Conservation (phyloP, 2,329 filamentous ascomycete genomes). For the Alternaria novae-zelandiae region DNA sequence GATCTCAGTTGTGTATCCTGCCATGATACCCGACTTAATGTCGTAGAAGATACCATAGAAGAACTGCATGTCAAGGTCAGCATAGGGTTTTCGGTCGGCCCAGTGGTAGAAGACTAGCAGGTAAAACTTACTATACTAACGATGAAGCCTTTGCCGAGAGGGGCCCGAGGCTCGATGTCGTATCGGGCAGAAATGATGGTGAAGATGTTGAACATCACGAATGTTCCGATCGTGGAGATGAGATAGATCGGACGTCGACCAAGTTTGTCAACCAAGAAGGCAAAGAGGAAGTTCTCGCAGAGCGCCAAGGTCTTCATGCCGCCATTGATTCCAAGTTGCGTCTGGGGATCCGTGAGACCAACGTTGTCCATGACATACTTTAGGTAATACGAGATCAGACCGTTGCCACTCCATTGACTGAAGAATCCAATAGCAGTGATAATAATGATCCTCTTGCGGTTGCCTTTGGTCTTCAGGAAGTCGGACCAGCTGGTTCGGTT, state of each 20-base stretch:
- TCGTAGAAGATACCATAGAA: slow-evolving; percentile 19
- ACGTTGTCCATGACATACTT: slow-evolving; percentile 47
- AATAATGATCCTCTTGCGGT: slow-evolving; percentile 50
- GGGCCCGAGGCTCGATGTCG: slow-evolving; percentile 2
- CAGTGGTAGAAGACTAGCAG: background rate
- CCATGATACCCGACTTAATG: slow-evolving; percentile 17
- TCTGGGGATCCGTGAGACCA: slow-evolving; percentile 44
- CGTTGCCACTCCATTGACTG: slow-evolving; percentile 50
- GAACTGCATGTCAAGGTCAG: slow-evolving; percentile 5
- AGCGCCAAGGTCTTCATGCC: slow-evolving; percentile 51
- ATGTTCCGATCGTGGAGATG: slow-evolving; percentile 51
- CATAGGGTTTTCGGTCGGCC: background rate
- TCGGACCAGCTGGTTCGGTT: slow-evolving; percentile 11
- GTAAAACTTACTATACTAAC: slow-evolving; percentile 6
- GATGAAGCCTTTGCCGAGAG: slow-evolving; percentile 10
- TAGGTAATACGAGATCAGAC: slow-evolving; percentile 49
- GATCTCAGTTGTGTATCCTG: slow-evolving; percentile 43
- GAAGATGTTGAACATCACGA: slow-evolving; percentile 51
- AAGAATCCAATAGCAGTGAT: slow-evolving; percentile 47
- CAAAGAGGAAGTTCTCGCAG: slow-evolving; percentile 38
- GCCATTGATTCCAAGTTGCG: slow-evolving; percentile 49
- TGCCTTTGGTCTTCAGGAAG: slow-evolving; percentile 41
- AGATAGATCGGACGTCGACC: slow-evolving; percentile 55
- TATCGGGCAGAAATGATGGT: slow-evolving; percentile 44
- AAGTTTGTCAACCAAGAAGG: slow-evolving; percentile 47